Evolutionary conservation across 2,329 filamentous ascomycete genomes (phyloP), one percentile per base, ranked within the genome.

Genomic region (Dothideomycetes sp.): DNA sequence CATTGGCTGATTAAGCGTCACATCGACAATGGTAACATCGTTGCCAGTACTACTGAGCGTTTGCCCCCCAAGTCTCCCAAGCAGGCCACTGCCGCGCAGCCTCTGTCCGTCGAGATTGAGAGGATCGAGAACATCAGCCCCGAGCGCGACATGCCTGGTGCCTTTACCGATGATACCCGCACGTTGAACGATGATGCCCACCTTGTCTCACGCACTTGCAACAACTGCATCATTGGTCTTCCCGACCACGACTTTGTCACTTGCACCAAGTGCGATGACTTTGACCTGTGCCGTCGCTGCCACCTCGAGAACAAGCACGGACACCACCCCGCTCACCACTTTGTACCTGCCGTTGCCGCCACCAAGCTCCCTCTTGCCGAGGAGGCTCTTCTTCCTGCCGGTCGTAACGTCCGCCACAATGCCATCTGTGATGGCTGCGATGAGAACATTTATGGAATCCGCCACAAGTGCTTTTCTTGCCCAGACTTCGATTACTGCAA

Each of bases 401-500:
- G 91, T 49, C 84, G 89, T 45, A 84, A 85, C 59, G 73, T 79
- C 52, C 70, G 74, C 45, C 91, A 98, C 65, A 79, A 84, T 44
- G 91, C 93, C 45, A 79, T 95, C 48, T 98, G 91, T 57, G 91
- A 98, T 66, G 85, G 85, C 31, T 98, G 93, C 60, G 84, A 96
- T 52, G 81, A 77, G 72, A 79, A 77, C 59, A 91, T 98, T 53
- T 71, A 73, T 51, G 93, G 91, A 51, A 73, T 94, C 42, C 89
- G 91, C 51, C 82, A 96, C 75, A 98, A 98, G 72, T 98, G 91
- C 61, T 71, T 96, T 48, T 81, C 86, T 58, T 98, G 91, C 68
- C 91, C 93, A 32, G 91, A 98, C 61, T 98, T 86, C 83, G 91
- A 98, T 56, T 96, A 84, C 65, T 98, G 91, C 69, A 72, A 73